These are phyloP conservation scores for Penicillium sumatraense DNA, from an alignment of 2,329 filamentous ascomycete genomes.

Conservation along the genomic window DNA sequence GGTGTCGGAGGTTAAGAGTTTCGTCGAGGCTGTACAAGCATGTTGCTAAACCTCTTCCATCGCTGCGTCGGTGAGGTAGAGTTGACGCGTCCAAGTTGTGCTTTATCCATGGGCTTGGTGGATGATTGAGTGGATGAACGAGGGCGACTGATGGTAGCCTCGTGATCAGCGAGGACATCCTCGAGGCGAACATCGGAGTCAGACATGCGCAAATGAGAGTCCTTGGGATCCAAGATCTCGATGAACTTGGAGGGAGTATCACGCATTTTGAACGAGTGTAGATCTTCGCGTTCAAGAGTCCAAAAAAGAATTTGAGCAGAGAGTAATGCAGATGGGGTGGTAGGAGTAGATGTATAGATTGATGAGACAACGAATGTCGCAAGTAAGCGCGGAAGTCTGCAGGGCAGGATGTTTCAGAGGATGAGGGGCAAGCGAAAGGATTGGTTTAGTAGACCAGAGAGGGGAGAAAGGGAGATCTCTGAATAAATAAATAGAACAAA, in stretches of 20 bases:
- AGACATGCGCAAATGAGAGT: conserved; percentile 38
- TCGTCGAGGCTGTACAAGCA: conserved; percentile 35
- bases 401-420: conserved; percentile 8
- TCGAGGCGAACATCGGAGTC: conserved; percentile 49
- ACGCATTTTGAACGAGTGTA: conserved; percentile 25
- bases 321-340: neutral
- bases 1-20: conserved; percentile 17
- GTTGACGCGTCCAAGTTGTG: conserved; percentile 24
- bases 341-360: neutral
- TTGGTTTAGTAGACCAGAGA: neutral
- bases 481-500: conserved; percentile 4
- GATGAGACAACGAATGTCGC: conserved; percentile 25
- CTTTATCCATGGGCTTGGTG: conserved; percentile 37
- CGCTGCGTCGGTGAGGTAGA: conserved; percentile 34
- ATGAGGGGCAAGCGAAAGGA: conserved; percentile 10
- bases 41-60: conserved; percentile 39
- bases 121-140: conserved; percentile 42
- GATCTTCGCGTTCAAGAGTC: too few species aligned
- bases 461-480: neutral
- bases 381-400: conserved; percentile 18
- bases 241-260: conserved; percentile 49
- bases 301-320: neutral
- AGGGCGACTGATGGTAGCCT: conserved; percentile 40
- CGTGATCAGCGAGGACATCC: conserved; percentile 47
- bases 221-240: conserved; percentile 47